phyloP scores from a whole-genome alignment of 768 basidiomycete species.

The Strobilomyces echinocephalus region DNA sequence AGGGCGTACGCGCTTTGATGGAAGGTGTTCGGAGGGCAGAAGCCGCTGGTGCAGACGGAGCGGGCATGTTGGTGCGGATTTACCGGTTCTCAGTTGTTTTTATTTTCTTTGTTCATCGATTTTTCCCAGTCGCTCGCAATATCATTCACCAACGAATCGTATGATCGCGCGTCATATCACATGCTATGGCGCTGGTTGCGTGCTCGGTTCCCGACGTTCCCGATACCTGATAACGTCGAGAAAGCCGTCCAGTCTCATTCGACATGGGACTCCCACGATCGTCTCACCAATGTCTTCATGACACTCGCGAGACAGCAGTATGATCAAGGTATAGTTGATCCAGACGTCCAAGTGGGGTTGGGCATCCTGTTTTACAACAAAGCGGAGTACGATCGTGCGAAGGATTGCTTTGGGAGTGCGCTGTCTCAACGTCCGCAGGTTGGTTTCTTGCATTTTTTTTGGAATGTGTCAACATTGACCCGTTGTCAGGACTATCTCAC shows the following conservation, averaged over 20 bases:
- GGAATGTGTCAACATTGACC: neutral
- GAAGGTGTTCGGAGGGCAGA: slow-evolving; percentile 70
- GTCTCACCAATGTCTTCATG: slow-evolving; percentile 80
- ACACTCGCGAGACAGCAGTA: slow-evolving; percentile 80
- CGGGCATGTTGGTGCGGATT: slow-evolving; percentile 66
- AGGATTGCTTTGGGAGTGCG: slow-evolving; percentile 92
- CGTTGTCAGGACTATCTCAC: slow-evolving; percentile 72
- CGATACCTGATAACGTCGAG: slow-evolving; percentile 51
- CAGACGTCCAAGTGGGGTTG: slow-evolving; percentile 90
- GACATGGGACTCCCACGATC: slow-evolving; percentile 78
- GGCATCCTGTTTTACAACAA: slow-evolving; percentile 92
- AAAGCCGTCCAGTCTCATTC: slow-evolving; percentile 51
- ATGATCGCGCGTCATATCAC: slow-evolving; percentile 79
- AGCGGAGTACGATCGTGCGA: slow-evolving; percentile 79
- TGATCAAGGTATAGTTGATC: slow-evolving; percentile 62
- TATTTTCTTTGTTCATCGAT: slow-evolving; percentile 8
- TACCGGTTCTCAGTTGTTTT: neutral
- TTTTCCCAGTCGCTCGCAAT: slow-evolving; percentile 79
- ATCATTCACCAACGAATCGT: slow-evolving; percentile 92
- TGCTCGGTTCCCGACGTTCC: slow-evolving; percentile 56
- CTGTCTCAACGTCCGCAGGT: slow-evolving; percentile 73
- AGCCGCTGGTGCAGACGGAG: slow-evolving; percentile 55
- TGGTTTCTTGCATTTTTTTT: slow-evolving; percentile 13
- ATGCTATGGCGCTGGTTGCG: slow-evolving; percentile 84
- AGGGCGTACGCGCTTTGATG: slow-evolving; percentile 72